Evolutionary conservation across 768 basidiomycete genomes (phyloP).

Genomic region (Lactarius hengduanensis): DNA sequence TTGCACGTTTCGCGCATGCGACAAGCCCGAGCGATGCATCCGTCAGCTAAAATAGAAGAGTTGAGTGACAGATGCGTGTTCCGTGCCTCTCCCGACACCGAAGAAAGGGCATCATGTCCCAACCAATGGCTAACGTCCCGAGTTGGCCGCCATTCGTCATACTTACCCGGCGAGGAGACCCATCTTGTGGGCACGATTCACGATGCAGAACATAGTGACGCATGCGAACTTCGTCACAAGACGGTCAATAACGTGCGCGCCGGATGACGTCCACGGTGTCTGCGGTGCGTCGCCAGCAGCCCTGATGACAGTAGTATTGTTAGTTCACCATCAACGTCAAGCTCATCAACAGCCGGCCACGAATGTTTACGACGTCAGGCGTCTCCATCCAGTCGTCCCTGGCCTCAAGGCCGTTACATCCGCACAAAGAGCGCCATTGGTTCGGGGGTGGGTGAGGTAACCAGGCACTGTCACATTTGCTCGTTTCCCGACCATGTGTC

Average conservation of each 20-base stretch:
- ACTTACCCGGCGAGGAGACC: background rate
- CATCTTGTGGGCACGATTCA: background rate
- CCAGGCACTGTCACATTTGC: background rate
- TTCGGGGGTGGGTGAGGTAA: background rate
- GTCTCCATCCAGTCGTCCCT: background rate
- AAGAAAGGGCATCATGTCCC: background rate
- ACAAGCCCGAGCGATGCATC: background rate
- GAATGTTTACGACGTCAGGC: constrained; percentile 7
- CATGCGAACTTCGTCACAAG: background rate
- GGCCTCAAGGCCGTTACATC: constrained; percentile 2
- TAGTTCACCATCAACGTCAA: background rate
- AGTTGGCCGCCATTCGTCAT: background rate
- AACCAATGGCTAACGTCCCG: background rate
- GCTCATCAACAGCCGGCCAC: background rate
- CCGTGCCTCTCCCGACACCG: background rate
- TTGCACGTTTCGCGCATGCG: background rate
- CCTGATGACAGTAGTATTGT: background rate
- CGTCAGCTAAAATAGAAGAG: background rate
- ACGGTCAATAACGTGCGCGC: background rate
- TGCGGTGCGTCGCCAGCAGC: background rate
- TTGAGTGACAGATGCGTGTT: background rate
- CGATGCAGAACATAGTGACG: background rate
- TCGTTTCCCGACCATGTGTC: background rate
- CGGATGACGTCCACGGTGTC: constrained; percentile 7
- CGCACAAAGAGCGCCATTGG: constrained; percentile 11